Conservation (phyloP, 306 rosid species). For the Calophaca sinica region DNA sequence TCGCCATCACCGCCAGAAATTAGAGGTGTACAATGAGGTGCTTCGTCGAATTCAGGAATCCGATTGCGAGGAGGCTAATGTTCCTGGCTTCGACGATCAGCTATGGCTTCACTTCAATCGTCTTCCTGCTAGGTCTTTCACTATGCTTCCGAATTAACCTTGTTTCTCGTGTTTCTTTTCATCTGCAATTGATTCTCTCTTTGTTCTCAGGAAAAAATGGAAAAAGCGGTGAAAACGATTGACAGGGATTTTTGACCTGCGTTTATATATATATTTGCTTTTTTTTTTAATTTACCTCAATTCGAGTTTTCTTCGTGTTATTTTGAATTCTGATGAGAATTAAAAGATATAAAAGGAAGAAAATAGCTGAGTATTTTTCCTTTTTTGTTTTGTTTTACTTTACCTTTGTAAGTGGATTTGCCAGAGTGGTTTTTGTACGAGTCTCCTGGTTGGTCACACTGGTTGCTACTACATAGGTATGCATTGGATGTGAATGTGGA, state of each 20-base stretch:
- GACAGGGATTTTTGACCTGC: constrained; percentile 1
- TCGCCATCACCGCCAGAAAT: constrained; percentile 75
- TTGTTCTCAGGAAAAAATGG: background rate
- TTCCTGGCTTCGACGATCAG: constrained; percentile 92
- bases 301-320: constrained; percentile 23
- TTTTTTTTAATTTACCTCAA: background rate
- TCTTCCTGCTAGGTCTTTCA: constrained; percentile 80
- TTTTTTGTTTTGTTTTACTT: constrained; percentile 32
- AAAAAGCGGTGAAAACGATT: constrained; percentile 33
- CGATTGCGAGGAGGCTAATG: constrained; percentile 69
- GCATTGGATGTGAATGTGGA: constrained; percentile 99
- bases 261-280: background rate
- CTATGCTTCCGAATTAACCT: constrained; percentile 36
- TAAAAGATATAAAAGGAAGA: constrained; percentile 8
- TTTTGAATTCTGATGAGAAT: constrained; percentile 20
- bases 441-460: constrained; percentile 50
- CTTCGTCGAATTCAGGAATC: constrained; percentile 80
- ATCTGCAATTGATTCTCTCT: background rate
- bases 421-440: constrained; percentile 53
- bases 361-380: constrained; percentile 31
- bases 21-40: constrained; percentile 87
- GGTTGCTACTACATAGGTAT: constrained; percentile 67
- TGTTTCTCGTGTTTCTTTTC: background rate
- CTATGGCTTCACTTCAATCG: constrained; percentile 98
- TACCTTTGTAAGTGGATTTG: constrained; percentile 52